A percentile compares a stretch with the other conserved stretches of the same genome.
Conservation (phyloP, 805 yeast species). For the Candida cerambycidarum region DNA sequence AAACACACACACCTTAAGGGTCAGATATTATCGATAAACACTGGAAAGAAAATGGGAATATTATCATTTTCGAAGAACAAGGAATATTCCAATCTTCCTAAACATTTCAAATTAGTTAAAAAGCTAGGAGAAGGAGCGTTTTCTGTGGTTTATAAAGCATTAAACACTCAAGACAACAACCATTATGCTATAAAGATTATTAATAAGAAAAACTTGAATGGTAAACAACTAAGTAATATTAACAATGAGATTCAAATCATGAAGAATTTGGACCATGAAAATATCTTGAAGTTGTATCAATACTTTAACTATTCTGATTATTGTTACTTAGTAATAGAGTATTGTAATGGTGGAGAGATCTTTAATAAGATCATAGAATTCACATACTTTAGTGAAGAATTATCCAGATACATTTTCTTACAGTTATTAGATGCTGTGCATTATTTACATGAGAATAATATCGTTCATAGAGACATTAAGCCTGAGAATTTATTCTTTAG, state of each 20-base stretch:
- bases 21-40: too few relatives aligned
- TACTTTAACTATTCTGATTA: slow-evolving; percentile 51
- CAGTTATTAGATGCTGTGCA: slow-evolving; percentile 72
- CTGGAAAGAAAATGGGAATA: too few relatives aligned
- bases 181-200: slow-evolving; percentile 76
- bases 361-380: slow-evolving; percentile 76
- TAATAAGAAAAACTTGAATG: slow-evolving; percentile 54
- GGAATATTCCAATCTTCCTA: slow-evolving; percentile 21
- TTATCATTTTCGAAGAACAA: slow-evolving; percentile 13
- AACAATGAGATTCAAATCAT: slow-evolving; percentile 73
- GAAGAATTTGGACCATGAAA: slow-evolving; percentile 61
- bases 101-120: slow-evolving; percentile 29
- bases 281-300: slow-evolving; percentile 56
- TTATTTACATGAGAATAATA: slow-evolving; percentile 63
- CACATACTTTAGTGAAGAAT: slow-evolving; percentile 73
- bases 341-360: slow-evolving; percentile 75
- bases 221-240: slow-evolving; percentile 54
- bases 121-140: slow-evolving; percentile 85
- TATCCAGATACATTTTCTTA: slow-evolving; percentile 67
- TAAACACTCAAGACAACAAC: slow-evolving; percentile 31
- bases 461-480: slow-evolving; percentile 79
- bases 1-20: too few relatives aligned
- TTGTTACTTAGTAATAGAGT: slow-evolving; percentile 67
- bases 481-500: slow-evolving; percentile 74
- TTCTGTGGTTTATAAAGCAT: slow-evolving; percentile 77